These are phyloP conservation scores for Citrus reticulata DNA, from an alignment of 345 rosid species.

Conservation along the genomic window DNA sequence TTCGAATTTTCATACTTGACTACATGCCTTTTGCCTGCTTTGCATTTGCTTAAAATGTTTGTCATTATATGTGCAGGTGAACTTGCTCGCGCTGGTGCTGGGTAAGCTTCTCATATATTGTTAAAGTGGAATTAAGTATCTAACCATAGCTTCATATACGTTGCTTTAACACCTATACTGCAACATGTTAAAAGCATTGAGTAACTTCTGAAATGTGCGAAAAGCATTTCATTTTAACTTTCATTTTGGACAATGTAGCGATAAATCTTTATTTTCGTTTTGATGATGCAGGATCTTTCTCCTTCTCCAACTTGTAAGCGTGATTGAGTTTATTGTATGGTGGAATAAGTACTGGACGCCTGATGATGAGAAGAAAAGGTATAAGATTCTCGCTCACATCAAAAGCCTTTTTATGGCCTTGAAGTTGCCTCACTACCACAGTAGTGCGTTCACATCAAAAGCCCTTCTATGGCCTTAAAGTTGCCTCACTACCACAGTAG, in stretches of 20 bases:
- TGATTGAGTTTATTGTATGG: slow-evolving; percentile 82
- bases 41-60: background rate
- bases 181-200: background rate
- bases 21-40: background rate
- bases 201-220: too few species aligned
- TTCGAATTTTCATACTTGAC: background rate
- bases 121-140: background rate
- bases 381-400: background rate
- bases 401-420: background rate
- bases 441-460: background rate
- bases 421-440: background rate
- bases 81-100: slow-evolving; percentile 81
- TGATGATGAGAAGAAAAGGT: slow-evolving; percentile 52
- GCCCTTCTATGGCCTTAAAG: background rate
- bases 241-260: background rate
- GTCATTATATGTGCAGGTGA: slow-evolving; percentile 59
- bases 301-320: slow-evolving; percentile 78
- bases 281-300: slow-evolving; percentile 57
- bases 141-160: background rate
- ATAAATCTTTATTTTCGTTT: background rate
- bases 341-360: slow-evolving; percentile 91
- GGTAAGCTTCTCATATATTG: slow-evolving; percentile 46
- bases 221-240: background rate
- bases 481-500: background rate
- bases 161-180: background rate